A percentile compares a stretch with the other conserved stretches of the same genome.
Conservation (phyloP, 176 grass and related monocot genomes). For the Bothriochloa decipiens region DNA sequence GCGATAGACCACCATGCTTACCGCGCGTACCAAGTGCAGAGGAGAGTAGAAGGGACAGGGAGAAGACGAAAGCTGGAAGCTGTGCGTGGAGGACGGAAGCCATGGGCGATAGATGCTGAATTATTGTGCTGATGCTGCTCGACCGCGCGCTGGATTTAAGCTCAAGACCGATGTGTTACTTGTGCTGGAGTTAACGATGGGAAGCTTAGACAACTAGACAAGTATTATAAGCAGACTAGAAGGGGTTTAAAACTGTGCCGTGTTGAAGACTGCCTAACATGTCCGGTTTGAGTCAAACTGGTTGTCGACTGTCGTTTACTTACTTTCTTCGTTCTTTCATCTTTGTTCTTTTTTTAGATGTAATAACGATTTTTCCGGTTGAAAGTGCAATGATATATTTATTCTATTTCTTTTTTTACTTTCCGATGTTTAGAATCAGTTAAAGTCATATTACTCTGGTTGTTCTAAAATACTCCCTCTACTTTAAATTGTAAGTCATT, state of each 20-base stretch:
- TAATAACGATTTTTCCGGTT: neutral
- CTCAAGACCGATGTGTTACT: neutral
- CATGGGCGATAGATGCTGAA: constrained; percentile 38
- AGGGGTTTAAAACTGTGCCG: neutral
- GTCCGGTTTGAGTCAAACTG: neutral
- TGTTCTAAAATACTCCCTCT: too few relatives aligned
- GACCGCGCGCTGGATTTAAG: neutral
- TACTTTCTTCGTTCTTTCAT: neutral
- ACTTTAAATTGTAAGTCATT: too few relatives aligned
- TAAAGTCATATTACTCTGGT: too few relatives aligned
- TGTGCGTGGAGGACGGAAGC: constrained; percentile 38
- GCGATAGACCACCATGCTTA: constrained; percentile 8
- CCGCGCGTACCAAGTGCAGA: constrained; percentile 39
- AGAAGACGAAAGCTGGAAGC: constrained; percentile 27
- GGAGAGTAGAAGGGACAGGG: constrained; percentile 45
- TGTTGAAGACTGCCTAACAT: neutral
- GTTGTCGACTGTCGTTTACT: neutral
- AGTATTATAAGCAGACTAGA: neutral
- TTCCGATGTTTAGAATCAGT: too few relatives aligned
- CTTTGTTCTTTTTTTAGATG: neutral
- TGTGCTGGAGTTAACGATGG: neutral
- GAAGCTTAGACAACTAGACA: too few relatives aligned
- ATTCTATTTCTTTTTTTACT: too few relatives aligned
- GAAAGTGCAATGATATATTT: too few relatives aligned
- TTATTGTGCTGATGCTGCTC: constrained; percentile 6